Base-by-base conservation (phyloP, 345 rosid genomes). In the Excoecaria cochinchinensis region DNA sequence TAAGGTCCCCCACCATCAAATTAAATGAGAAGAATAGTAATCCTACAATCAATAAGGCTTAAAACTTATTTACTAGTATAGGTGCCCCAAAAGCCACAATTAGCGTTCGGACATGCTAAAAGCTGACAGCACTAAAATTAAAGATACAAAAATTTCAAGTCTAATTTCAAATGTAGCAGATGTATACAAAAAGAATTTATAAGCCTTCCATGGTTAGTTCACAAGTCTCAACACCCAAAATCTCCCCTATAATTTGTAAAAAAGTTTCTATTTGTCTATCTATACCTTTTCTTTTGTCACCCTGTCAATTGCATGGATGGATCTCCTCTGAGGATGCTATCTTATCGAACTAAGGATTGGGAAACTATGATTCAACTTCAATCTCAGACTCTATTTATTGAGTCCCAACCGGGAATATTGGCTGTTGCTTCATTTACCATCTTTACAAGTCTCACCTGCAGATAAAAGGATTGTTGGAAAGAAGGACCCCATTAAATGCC, bases 391-490 rank as follows among this genome's bases (percentile, higher is more conserved):
- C 74, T 83, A 25, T 73, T 80, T 74, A 69, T 4, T 0, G 75
- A 67, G 47, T 82, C 89, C 96, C 96, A 91, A 60, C 84, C 82
- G 0, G 90, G 90, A 82, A 91, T 91, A 52, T 91, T 89, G 48
- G 90, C 89, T 6, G 89, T 88, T 47, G 93, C 96, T 82, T 88
- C 91, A 3, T 91, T 91, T 76, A 91, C 84, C 91, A 84, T 83
- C 78, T 79, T 87, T 82, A 89, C 91, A 36, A 91, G 84, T 61
- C 82, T 85, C 81, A 85, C 89, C 96, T 89, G 89, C 77, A 52
- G 50, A 75, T 47, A 69, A 40, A 46, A 14, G 38, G 6, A 51
- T 50, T 22, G 3, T 5, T 3, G 0, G 15, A 58, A 15, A 59
- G 63, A 59, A 25, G 10, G 16, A 19, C 1, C 69, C 51, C 52